These are phyloP conservation scores for Alternaria sp. DNA, from an alignment of 2,329 filamentous ascomycete species.

Conservation along the genomic window DNA sequence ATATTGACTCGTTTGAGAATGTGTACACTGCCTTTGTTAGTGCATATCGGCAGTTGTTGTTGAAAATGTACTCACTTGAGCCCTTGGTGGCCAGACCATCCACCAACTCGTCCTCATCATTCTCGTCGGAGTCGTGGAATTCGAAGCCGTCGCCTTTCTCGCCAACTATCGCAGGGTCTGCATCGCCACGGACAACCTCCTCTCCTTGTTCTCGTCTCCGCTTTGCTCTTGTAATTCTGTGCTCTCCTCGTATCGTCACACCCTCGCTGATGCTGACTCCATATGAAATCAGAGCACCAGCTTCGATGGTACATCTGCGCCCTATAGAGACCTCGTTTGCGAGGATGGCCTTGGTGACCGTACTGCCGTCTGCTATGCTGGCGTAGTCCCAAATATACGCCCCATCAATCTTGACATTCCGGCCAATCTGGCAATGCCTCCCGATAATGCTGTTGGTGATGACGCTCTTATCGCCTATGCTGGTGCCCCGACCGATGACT, in stretches of 20 bases:
- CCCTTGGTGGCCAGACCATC: constrained; percentile 49
- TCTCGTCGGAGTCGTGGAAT: constrained; percentile 64
- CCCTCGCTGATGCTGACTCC: constrained; percentile 74
- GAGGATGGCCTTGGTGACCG: constrained; percentile 75
- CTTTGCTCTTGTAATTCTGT: constrained; percentile 56
- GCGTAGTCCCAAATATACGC: constrained; percentile 90
- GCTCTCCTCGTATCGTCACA: constrained; percentile 53
- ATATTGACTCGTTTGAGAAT: constrained; percentile 65
- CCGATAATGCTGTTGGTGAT: constrained; percentile 83
- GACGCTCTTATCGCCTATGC: constrained; percentile 72
- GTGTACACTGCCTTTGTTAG: constrained; percentile 55
- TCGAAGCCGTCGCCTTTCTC: constrained; percentile 66
- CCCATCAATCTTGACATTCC: constrained; percentile 77
- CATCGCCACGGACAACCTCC: constrained; percentile 42
- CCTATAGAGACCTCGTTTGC: constrained; percentile 76
- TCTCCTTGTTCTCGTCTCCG: constrained; percentile 54
- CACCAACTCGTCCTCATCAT: constrained; percentile 65
- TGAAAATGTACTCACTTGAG: constrained; percentile 34
- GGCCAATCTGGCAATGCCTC: constrained; percentile 83
- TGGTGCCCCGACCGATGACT: constrained; percentile 78
- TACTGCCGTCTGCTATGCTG: constrained; percentile 75
- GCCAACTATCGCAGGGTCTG: constrained; percentile 63
- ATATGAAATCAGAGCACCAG: constrained; percentile 80
- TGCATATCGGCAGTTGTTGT: not conserved
- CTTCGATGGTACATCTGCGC: constrained; percentile 69